Percentiles rank a stretch among this genome's conserved stretches.
phyloP scores from a whole-genome alignment of 164 flowering plant genomes.

The Liquidambar formosana region DNA sequence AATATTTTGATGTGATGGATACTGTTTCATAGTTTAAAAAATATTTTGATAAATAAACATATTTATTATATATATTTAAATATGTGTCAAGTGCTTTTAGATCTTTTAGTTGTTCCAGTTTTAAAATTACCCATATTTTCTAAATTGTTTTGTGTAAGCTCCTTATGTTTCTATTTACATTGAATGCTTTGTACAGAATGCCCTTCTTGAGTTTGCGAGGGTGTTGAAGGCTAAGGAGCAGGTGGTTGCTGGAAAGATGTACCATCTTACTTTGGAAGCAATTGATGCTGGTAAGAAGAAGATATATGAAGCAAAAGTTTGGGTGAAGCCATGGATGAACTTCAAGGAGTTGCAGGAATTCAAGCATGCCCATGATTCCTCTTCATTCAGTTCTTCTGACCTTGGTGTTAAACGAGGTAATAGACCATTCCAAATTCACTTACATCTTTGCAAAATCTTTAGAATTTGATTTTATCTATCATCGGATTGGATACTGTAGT shows the following conservation, averaged over 20 bases:
- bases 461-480: no score
- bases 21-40: no score
- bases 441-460: no score
- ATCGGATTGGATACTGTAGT: no score
- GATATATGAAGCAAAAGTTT: slow-evolving; percentile 72
- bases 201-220: slow-evolving; percentile 57
- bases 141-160: no score
- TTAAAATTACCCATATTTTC: no score
- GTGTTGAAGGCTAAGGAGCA: slow-evolving; percentile 76
- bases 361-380: slow-evolving; percentile 47
- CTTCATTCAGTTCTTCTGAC: slow-evolving; percentile 53
- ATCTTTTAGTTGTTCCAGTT: no score
- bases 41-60: no score
- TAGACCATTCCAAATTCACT: slow-evolving; percentile 1
- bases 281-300: slow-evolving; percentile 70
- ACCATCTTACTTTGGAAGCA: slow-evolving; percentile 68
- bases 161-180: no score
- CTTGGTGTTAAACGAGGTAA: slow-evolving; percentile 61
- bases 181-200: slow-evolving; percentile 34
- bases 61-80: no score
- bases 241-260: slow-evolving; percentile 67
- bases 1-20: no score
- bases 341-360: slow-evolving; percentile 78
- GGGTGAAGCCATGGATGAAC: slow-evolving; percentile 83
- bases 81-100: no score